A percentile compares a stretch with the other conserved stretches of the same genome.
Evolutionary conservation across 192 early-diverging fungal species (phyloP).

Genomic region (Coemansia sp.): DNA sequence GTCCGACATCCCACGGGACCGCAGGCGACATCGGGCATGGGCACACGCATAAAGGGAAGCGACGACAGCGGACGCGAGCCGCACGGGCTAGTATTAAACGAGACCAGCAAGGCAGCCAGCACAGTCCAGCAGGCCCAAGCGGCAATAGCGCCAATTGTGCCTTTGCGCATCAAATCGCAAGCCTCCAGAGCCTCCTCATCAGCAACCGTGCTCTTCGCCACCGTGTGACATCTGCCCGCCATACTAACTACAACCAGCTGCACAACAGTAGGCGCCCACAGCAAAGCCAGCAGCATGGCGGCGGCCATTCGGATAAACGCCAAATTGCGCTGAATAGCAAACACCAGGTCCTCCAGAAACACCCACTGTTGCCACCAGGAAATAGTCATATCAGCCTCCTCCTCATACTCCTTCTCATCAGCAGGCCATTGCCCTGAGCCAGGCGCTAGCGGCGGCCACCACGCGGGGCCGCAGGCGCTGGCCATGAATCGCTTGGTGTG

Average conservation of each 20-base stretch:
- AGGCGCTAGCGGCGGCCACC: constrained; percentile 13
- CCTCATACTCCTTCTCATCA: constrained; percentile 10
- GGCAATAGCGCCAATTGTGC: constrained; percentile 13
- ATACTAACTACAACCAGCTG: constrained; percentile 30
- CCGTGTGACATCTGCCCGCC: constrained; percentile 30
- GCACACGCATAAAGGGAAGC: background rate
- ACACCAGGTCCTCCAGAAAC: constrained; percentile 34
- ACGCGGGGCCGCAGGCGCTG: constrained; percentile 5
- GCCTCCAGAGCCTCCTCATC: constrained; percentile 4
- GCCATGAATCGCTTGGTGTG: background rate
- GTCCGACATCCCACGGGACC: background rate
- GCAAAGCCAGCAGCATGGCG: constrained; percentile 15
- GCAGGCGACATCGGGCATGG: background rate
- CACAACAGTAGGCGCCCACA: constrained; percentile 29
- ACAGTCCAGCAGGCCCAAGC: constrained; percentile 36
- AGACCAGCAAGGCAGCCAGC: constrained; percentile 23
- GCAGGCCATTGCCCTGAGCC: background rate
- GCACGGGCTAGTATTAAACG: constrained; percentile 27
- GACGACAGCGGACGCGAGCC: background rate
- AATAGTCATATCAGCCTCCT: background rate
- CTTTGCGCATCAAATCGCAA: constrained; percentile 38
- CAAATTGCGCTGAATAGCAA: constrained; percentile 28
- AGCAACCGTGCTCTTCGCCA: constrained; percentile 7
- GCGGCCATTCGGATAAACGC: constrained; percentile 28
- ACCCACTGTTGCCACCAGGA: constrained; percentile 41